A percentile compares a stretch with the other conserved stretches of the same genome.
phyloP scores from a whole-genome alignment of 306 rosid genomes.

The Lathyrus tuberosus region DNA sequence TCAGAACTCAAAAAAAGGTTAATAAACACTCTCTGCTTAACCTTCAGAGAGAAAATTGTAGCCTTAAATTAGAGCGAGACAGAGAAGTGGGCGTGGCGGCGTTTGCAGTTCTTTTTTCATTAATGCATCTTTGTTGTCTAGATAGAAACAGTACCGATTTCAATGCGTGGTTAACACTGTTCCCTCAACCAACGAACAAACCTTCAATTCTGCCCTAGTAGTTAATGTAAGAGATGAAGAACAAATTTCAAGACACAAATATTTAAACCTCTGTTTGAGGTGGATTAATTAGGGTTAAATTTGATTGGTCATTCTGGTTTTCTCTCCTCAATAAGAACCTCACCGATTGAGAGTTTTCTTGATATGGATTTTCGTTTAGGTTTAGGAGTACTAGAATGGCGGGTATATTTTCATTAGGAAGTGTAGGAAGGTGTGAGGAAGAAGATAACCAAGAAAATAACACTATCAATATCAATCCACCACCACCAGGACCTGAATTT shows the following conservation, averaged over 20 bases:
- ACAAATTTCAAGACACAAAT: constrained; percentile 1
- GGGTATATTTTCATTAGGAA: constrained; percentile 85
- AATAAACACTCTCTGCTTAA: constrained; percentile 35
- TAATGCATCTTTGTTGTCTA: background rate
- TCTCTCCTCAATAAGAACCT: background rate
- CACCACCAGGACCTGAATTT: constrained; percentile 34
- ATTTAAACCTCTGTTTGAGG: background rate
- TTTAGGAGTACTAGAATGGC: constrained; percentile 57
- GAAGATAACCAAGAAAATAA: background rate
- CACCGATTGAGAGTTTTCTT: constrained; percentile 42
- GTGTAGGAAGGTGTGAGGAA: background rate
- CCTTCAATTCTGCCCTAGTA: constrained; percentile 42
- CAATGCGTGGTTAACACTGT: constrained; percentile 48
- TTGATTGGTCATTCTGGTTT: constrained; percentile 14
- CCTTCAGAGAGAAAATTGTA: background rate
- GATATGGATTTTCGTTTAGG: constrained; percentile 82
- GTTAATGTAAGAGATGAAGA: background rate
- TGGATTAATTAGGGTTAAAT: background rate
- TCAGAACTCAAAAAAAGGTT: constrained; percentile 43
- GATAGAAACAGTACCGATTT: background rate
- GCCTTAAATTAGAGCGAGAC: constrained; percentile 59
- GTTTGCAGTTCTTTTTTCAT: constrained; percentile 56
- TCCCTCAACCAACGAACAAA: constrained; percentile 38
- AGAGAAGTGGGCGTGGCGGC: constrained; percentile 81
- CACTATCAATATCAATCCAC: constrained; percentile 25